Evolutionary conservation across 768 basidiomycete genomes (phyloP).

Genomic region (Pleurotus tuoliensis): DNA sequence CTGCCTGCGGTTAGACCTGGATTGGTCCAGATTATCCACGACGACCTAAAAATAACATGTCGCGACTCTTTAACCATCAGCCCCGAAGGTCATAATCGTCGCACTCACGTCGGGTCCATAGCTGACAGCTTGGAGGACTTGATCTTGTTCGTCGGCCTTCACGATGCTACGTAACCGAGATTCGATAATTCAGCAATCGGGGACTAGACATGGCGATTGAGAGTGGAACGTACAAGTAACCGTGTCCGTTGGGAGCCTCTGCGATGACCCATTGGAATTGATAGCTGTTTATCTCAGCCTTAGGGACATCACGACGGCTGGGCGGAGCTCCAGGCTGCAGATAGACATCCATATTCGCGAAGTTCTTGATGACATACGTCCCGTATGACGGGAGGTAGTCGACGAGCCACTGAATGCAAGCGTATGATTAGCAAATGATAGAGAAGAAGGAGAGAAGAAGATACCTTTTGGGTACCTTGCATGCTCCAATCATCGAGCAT

Average conservation of each 20-base stretch:
- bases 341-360: background rate
- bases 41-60: too few species aligned
- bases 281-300: background rate
- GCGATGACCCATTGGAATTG: background rate
- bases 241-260: background rate
- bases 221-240: background rate
- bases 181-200: too few species aligned
- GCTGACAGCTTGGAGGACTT: background rate
- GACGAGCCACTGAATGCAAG: background rate
- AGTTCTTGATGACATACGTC: background rate
- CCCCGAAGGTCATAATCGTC: too few species aligned
- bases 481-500: background rate
- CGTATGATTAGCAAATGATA: too few species aligned
- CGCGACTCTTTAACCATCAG: too few species aligned
- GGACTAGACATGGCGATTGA: too few species aligned
- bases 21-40: too few species aligned
- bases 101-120: background rate
- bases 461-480: background rate
- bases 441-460: background rate
- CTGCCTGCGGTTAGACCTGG: too few species aligned
- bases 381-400: background rate
- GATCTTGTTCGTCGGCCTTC: background rate
- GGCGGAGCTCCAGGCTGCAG: background rate
- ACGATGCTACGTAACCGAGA: background rate
- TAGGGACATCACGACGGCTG: background rate